These are phyloP conservation scores for Exophiala oligosperma DNA, from an alignment of 2,329 filamentous ascomycete genomes.

Conservation along the genomic window DNA sequence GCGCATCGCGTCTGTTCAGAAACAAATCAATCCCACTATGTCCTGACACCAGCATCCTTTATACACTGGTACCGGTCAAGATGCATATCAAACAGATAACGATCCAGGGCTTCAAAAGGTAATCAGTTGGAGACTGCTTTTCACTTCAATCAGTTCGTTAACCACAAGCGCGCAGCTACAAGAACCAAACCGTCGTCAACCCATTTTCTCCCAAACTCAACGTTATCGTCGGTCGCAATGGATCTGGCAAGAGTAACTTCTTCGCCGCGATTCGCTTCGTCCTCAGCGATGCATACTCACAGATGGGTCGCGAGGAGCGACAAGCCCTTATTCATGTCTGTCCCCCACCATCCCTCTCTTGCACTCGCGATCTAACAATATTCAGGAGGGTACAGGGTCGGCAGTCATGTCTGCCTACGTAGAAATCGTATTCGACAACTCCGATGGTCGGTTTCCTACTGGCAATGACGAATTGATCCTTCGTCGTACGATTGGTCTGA, in stretches of 20 bases:
- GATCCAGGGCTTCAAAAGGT: slow-evolving; percentile 99
- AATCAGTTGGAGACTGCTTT: slow-evolving; percentile 25
- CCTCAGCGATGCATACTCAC: slow-evolving; percentile 93
- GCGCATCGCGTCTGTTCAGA: background rate
- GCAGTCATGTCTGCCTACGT: slow-evolving; percentile 99
- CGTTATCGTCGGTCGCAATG: slow-evolving; percentile 98
- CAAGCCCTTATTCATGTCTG: slow-evolving; percentile 83
- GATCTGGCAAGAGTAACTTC: slow-evolving; percentile 99
- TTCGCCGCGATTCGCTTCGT: slow-evolving; percentile 99
- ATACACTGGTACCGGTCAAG: slow-evolving; percentile 33
- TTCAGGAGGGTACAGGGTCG: slow-evolving; percentile 84
- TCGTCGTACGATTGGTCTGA: slow-evolving; percentile 90
- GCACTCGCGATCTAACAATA: slow-evolving; percentile 31
- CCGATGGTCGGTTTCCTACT: slow-evolving; percentile 90
- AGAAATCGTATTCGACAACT: slow-evolving; percentile 98
- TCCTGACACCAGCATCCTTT: background rate
- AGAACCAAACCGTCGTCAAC: slow-evolving; percentile 98
- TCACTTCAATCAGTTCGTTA: too few relatives aligned
- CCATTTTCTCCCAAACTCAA: slow-evolving; percentile 97
- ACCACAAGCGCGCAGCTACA: slow-evolving; percentile 67
- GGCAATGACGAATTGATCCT: slow-evolving; percentile 87
- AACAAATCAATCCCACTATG: background rate
- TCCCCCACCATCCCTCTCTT: background rate
- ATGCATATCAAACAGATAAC: slow-evolving; percentile 99
- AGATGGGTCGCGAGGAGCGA: slow-evolving; percentile 93